A percentile compares a stretch with the other conserved stretches of the same genome.
Evolutionary conservation across 2,329 filamentous ascomycete genomes (phyloP).

Genomic region (Colletotrichum musae): DNA sequence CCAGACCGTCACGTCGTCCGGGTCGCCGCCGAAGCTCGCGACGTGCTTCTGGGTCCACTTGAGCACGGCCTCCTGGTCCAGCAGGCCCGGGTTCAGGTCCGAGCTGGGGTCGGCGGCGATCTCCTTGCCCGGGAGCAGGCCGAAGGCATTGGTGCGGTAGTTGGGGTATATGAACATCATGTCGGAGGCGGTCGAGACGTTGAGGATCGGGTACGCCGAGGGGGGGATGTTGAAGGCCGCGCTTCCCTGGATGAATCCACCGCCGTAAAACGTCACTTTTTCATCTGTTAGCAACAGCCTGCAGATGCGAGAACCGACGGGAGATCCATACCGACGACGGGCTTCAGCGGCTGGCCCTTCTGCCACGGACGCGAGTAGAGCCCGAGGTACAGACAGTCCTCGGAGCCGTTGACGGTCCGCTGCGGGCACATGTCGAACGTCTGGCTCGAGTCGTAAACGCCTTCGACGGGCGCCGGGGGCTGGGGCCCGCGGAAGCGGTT

Average conservation of each 20-base stretch:
- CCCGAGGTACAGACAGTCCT: slow-evolving; percentile 74
- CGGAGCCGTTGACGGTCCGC: slow-evolving; percentile 68
- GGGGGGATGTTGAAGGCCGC: slow-evolving; percentile 70
- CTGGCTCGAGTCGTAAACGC: slow-evolving; percentile 68
- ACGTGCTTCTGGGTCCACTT: slow-evolving; percentile 47
- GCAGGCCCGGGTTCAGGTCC: slow-evolving; percentile 66
- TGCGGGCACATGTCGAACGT: slow-evolving; percentile 72
- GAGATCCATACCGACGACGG: slow-evolving; percentile 61
- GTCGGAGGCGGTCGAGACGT: slow-evolving; percentile 65
- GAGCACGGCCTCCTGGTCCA: slow-evolving; percentile 50
- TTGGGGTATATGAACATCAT: slow-evolving; percentile 63
- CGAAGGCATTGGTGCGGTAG: slow-evolving; percentile 71
- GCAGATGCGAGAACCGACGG: background rate
- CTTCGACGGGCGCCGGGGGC: slow-evolving; percentile 62
- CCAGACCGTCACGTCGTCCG: slow-evolving; percentile 46
- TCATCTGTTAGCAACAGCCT: background rate
- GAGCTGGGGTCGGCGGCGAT: slow-evolving; percentile 58
- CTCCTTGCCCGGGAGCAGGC: slow-evolving; percentile 65
- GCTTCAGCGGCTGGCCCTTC: slow-evolving; percentile 58
- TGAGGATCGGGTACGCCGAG: slow-evolving; percentile 70
- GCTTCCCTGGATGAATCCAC: slow-evolving; percentile 72
- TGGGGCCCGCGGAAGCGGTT: slow-evolving; percentile 75
- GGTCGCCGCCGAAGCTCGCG: slow-evolving; percentile 48
- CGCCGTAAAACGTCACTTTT: slow-evolving; percentile 54
- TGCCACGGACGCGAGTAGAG: slow-evolving; percentile 72